Percentiles rank a stretch among this genome's conserved stretches.
Conservation (phyloP, 345 rosid species). For the Conringia planisiliqua region DNA sequence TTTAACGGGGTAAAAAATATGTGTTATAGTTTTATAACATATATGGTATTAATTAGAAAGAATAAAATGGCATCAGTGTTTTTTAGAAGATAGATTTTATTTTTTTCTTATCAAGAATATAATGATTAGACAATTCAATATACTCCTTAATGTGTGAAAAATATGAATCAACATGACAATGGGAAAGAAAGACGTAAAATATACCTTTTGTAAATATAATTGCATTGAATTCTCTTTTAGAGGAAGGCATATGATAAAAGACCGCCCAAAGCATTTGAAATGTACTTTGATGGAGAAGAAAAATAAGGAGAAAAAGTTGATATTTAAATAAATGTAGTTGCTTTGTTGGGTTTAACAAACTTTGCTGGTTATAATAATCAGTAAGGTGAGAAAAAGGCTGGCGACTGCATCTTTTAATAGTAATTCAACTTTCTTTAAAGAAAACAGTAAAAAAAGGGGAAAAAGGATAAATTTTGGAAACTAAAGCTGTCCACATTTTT, state of each 20-base stretch:
- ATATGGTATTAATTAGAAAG: neutral
- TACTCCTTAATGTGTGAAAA: neutral
- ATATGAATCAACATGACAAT: neutral
- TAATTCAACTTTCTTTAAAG: slow-evolving; percentile 27
- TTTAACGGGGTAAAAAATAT: neutral
- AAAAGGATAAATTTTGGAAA: slow-evolving; percentile 25
- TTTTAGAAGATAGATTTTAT: neutral
- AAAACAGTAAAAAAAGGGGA: slow-evolving; percentile 4
- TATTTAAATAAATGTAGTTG: neutral
- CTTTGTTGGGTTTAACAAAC: slow-evolving; percentile 32
- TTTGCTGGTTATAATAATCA: slow-evolving; percentile 18
- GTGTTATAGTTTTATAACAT: neutral
- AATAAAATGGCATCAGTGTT: neutral
- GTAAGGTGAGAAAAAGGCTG: slow-evolving; percentile 43
- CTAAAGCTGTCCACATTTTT: slow-evolving; percentile 28
- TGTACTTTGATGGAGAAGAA: slow-evolving; percentile 10
- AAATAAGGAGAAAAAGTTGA: slow-evolving; percentile 1
- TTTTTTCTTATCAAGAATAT: neutral
- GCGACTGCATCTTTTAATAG: slow-evolving; percentile 34
- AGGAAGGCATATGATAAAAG: slow-evolving; percentile 6
- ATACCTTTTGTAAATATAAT: neutral
- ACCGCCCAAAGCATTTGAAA: slow-evolving; percentile 30
- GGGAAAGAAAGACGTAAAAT: neutral
- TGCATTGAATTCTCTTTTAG: neutral
- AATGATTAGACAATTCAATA: neutral